Evolutionary conservation across 129 eudicot genomes (phyloP), one percentile per base, ranked within the genome.

Genomic region (Lactuca saligna): DNA sequence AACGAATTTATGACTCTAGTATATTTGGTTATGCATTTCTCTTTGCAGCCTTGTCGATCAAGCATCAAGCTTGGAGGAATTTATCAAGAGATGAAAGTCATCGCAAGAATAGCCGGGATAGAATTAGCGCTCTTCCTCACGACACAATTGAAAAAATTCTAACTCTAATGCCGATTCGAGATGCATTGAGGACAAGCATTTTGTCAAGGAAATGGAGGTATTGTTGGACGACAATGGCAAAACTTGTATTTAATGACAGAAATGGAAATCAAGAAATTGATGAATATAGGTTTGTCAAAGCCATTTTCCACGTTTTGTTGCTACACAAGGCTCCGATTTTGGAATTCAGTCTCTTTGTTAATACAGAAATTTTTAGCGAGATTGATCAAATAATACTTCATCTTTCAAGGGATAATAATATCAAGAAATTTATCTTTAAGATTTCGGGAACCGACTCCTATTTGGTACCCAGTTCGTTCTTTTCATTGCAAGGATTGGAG

Each of bases 131-230:
- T 13, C 76, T 84, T 46, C 86, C 82, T 11, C 9, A 8, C 3
- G 51, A 57, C 34, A 38, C 78, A 4, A 48, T 71, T 7, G 81
- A 74, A 56, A 61, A 9, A 0, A 74, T 84, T 31, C 41, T 78
- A 16, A 76, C 8, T 59, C 25, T 34, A 11, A 33, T 78, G 53
- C 83, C 86, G 14, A 34, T 74, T 12, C 57, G 29, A 42, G 83
- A 81, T 63, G 83, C 71, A 20, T 79, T 70, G 14, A 72, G 79
- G 29, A 81, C 85, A n/a, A 70, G 59, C 31, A 46, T 78, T 20
- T 48, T 84, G 64, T 81, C 83, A 50, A 67, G 8, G 61, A 66
- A 61, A 49, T 81, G 89, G 83, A 79, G 76, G 57, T 68, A 74
- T 58, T 14, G 3, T 6, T 84, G 86, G 89, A 35, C 53, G 8